Conservation (phyloP, 2,329 filamentous ascomycete genomes). For the Calonectria multiphialidica region DNA sequence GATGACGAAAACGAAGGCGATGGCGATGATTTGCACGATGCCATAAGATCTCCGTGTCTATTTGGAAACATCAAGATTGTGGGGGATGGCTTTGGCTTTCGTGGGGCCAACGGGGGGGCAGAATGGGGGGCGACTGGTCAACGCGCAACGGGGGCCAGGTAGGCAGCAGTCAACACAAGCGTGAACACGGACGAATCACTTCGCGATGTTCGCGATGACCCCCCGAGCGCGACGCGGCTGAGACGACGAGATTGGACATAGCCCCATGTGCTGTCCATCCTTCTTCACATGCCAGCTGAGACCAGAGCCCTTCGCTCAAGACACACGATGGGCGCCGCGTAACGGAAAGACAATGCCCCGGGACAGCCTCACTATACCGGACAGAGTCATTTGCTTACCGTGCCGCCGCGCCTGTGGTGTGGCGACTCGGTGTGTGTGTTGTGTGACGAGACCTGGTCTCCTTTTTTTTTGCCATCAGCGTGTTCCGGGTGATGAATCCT, state of each 20-base stretch:
- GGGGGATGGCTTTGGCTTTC: background rate
- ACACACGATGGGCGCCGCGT: background rate
- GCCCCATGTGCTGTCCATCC: background rate
- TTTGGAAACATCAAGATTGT: background rate
- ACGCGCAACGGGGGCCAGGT: slow-evolving; percentile 15
- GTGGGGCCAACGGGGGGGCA: slow-evolving; percentile 6
- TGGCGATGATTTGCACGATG: background rate
- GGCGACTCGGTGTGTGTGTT: background rate
- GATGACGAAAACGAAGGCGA: slow-evolving; percentile 13
- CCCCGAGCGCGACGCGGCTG: background rate
- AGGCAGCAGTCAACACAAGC: slow-evolving; percentile 35
- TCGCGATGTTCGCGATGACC: background rate
- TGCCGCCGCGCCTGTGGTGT: slow-evolving; percentile 19
- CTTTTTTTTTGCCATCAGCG: slow-evolving; percentile 27
- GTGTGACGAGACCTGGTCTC: background rate
- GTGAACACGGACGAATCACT: slow-evolving; percentile 15
- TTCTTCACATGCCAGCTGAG: slow-evolving; percentile 26
- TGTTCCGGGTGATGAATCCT: background rate
- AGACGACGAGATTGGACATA: slow-evolving; percentile 17
- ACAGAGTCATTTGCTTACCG: slow-evolving; percentile 29
- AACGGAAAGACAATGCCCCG: slow-evolving; percentile 6
- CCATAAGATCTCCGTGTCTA: background rate
- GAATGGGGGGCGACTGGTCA: background rate
- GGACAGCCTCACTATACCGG: slow-evolving; percentile 21
- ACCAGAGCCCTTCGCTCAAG: slow-evolving; percentile 16